These are phyloP conservation scores for Lasiosphaeria hispida DNA, from an alignment of 495 filamentous ascomycete species.

Conservation along the genomic window DNA sequence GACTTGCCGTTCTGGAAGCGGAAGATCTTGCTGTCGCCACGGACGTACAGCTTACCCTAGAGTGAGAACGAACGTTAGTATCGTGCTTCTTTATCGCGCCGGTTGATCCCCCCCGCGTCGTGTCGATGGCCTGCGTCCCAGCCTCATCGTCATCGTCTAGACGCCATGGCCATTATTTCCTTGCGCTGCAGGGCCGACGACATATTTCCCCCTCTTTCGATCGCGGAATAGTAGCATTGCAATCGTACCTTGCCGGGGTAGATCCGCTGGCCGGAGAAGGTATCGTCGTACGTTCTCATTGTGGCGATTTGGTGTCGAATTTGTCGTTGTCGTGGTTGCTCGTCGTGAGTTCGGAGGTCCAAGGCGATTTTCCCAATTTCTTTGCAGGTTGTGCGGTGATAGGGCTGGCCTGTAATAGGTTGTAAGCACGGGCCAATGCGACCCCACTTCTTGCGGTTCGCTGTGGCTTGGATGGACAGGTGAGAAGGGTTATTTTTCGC, in stretches of 20 bases:
- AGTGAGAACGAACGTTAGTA: slow-evolving; percentile 29
- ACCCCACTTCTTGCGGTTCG: slow-evolving; percentile 11
- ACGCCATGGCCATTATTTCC: not conserved
- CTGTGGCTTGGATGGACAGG: not conserved
- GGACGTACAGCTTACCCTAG: slow-evolving; percentile 97
- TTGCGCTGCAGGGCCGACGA: not conserved
- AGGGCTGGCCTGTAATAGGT: slow-evolving; percentile 37
- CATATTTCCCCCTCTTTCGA: slow-evolving; percentile 15
- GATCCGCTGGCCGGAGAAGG: slow-evolving; percentile 96
- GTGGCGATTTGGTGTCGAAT: slow-evolving; percentile 55
- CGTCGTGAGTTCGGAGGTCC: slow-evolving; percentile 30
- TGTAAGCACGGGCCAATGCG: slow-evolving; percentile 19
- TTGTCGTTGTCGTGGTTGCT: slow-evolving; percentile 36
- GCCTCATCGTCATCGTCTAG: slow-evolving; percentile 10
- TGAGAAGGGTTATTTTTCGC: no score
- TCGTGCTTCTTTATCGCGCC: no score
- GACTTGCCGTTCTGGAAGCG: slow-evolving; percentile 99
- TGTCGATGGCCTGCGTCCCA: not conserved
- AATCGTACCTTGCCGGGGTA: slow-evolving; percentile 95
- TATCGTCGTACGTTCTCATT: slow-evolving; percentile 98
- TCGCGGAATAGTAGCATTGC: slow-evolving; percentile 6
- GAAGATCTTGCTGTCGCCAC: slow-evolving; percentile 99
- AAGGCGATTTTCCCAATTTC: slow-evolving; percentile 38
- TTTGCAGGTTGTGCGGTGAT: slow-evolving; percentile 37
- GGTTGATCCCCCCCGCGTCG: not conserved